These are phyloP conservation scores for Houttuynia cordata DNA, from an alignment of 164 flowering plant species.

Conservation along the genomic window DNA sequence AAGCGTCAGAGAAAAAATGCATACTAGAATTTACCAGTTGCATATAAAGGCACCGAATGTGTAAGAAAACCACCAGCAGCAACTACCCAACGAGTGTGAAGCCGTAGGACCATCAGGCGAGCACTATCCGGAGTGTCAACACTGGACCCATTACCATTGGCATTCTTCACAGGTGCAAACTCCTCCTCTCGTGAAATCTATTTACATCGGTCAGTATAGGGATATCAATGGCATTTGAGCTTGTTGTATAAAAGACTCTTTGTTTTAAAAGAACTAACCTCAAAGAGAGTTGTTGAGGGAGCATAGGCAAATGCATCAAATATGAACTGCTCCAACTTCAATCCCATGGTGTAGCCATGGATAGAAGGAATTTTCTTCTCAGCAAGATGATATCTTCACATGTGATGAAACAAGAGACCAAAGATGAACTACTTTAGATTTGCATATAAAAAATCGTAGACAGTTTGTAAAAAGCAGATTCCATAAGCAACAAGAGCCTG, in stretches of 20 bases:
- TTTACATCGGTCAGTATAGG: not conserved
- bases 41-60: slow-evolving; percentile 86
- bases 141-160: slow-evolving; percentile 78
- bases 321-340: slow-evolving; percentile 84
- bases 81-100: slow-evolving; percentile 90
- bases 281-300: slow-evolving; percentile 84
- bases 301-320: slow-evolving; percentile 93
- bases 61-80: slow-evolving; percentile 97
- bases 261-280: slow-evolving; percentile 30
- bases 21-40: slow-evolving; percentile 45
- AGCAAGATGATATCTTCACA: slow-evolving; percentile 78
- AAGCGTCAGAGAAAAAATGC: not conserved
- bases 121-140: slow-evolving; percentile 96
- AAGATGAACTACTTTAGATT: no score
- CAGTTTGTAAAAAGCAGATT: not conserved
- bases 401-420: not conserved
- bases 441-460: not conserved
- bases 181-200: slow-evolving; percentile 88
- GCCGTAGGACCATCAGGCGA: slow-evolving; percentile 75
- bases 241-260: not conserved
- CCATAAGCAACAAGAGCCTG: not conserved
- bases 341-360: slow-evolving; percentile 62
- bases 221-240: not conserved
- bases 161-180: slow-evolving; percentile 98
- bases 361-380: slow-evolving; percentile 89